Evolutionary conservation across 1,139 yeast species (phyloP).

Genomic region (Wickerhamomyces sp.): DNA sequence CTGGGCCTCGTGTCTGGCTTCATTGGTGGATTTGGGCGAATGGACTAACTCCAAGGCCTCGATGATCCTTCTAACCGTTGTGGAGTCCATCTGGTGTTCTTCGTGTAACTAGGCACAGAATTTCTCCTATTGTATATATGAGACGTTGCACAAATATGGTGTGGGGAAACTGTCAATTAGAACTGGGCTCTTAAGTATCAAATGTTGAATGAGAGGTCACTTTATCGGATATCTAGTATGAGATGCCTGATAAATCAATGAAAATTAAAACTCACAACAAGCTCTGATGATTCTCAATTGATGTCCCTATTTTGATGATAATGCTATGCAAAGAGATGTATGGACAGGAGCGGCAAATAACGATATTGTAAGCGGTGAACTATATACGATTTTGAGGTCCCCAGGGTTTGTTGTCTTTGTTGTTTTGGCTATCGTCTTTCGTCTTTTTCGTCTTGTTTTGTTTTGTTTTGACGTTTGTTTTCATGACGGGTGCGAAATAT

Average conservation of each 20-base stretch:
- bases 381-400: background rate
- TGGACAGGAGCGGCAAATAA: too few relatives aligned
- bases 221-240: too few relatives aligned
- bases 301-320: too few relatives aligned
- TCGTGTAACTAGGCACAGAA: background rate
- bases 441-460: background rate
- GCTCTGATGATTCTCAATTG: too few relatives aligned
- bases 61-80: slow-evolving; percentile 33
- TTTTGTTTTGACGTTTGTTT: background rate
- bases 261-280: too few relatives aligned
- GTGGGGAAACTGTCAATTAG: too few relatives aligned
- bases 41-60: slow-evolving; percentile 78
- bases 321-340: too few relatives aligned
- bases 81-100: slow-evolving; percentile 13
- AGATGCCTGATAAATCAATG: too few relatives aligned
- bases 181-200: too few relatives aligned
- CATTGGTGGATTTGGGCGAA: slow-evolving; percentile 62
- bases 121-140: background rate
- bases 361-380: too few relatives aligned
- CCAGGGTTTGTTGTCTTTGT: background rate
- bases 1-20: slow-evolving; percentile 64
- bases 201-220: too few relatives aligned
- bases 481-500: background rate
- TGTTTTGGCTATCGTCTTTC: background rate
- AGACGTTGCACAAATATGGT: too few relatives aligned